These are phyloP conservation scores for Macaranga tanarius DNA, from an alignment of 441 rosid genomes.

Conservation along the genomic window DNA sequence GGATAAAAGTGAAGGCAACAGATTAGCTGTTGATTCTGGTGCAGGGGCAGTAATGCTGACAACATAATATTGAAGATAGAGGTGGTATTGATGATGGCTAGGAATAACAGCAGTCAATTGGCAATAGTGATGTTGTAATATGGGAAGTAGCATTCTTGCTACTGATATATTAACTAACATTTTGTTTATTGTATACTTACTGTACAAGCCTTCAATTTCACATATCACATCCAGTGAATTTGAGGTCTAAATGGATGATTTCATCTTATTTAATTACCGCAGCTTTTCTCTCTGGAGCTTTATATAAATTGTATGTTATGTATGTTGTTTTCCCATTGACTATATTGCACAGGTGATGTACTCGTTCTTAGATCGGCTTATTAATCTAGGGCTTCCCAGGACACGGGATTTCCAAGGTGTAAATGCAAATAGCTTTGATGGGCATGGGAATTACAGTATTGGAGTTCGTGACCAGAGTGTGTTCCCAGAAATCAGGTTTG, in stretches of 20 bases:
- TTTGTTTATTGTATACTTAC: not conserved
- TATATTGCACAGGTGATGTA: constrained; percentile 63
- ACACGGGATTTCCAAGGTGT: constrained; percentile 91
- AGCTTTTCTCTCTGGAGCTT: not conserved
- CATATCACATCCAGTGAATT: not conserved
- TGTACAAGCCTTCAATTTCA: not conserved
- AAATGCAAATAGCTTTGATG: constrained; percentile 79
- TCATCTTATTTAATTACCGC: not conserved
- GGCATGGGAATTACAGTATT: constrained; percentile 82
- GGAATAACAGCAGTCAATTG: not conserved
- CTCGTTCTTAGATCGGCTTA: constrained; percentile 85
- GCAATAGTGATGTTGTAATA: not conserved
- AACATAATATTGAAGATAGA: not conserved
- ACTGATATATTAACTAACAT: not conserved
- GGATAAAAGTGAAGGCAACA: not conserved
- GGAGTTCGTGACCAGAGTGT: constrained; percentile 82
- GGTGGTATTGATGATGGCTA: not conserved
- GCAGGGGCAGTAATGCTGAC: not conserved
- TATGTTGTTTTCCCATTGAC: constrained; percentile 2
- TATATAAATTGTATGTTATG: not conserved
- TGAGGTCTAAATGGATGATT: not conserved
- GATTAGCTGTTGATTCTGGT: not conserved
- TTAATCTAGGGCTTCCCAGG: constrained; percentile 90
- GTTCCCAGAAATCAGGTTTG: constrained; percentile 77
- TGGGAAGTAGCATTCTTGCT: no score